Conservation (phyloP, 805 yeast genomes). For the Candida broadrunensis region DNA sequence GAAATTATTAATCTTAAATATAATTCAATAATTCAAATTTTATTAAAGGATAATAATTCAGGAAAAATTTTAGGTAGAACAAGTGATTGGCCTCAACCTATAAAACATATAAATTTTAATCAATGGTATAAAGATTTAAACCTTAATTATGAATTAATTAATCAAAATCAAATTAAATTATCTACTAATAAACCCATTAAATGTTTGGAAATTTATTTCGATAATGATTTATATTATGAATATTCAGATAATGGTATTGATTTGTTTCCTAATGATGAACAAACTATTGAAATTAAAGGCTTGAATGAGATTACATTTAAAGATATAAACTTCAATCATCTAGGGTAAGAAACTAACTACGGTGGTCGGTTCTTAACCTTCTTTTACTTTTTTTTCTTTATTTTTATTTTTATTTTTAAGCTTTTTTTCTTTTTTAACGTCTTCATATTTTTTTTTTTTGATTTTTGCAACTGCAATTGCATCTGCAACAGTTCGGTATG, state of each 20-base stretch:
- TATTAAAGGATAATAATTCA: constrained; percentile 6
- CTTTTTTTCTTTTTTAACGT: no score
- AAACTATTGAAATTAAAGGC: constrained; percentile 12
- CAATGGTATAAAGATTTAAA: constrained; percentile 9
- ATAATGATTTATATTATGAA: constrained; percentile 13
- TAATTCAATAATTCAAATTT: constrained; percentile 12
- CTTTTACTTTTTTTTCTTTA: no score
- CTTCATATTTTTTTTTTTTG: no score
- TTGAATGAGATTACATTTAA: constrained; percentile 4
- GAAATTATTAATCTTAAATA: constrained; percentile 7
- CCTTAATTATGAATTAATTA: constrained; percentile 14
- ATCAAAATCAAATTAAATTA: constrained; percentile 19
- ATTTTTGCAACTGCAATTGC: no score
- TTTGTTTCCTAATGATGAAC: constrained; percentile 36
- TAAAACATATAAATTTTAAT: constrained; percentile 35
- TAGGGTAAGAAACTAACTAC: neutral
- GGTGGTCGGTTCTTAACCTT: no score
- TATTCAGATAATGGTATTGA: constrained; percentile 48
- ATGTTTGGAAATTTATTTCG: constrained; percentile 35
- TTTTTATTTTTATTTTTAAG: no score
- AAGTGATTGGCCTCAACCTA: constrained; percentile 50
- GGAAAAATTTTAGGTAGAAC: constrained; percentile 25
- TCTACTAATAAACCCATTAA: constrained; percentile 38
- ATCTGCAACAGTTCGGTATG: no score
- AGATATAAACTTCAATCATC: neutral